Evolutionary conservation across 805 yeast genomes (phyloP), one percentile per base, ranked within the genome.

Genomic region (Wickerhamomyces strasburgensis): DNA sequence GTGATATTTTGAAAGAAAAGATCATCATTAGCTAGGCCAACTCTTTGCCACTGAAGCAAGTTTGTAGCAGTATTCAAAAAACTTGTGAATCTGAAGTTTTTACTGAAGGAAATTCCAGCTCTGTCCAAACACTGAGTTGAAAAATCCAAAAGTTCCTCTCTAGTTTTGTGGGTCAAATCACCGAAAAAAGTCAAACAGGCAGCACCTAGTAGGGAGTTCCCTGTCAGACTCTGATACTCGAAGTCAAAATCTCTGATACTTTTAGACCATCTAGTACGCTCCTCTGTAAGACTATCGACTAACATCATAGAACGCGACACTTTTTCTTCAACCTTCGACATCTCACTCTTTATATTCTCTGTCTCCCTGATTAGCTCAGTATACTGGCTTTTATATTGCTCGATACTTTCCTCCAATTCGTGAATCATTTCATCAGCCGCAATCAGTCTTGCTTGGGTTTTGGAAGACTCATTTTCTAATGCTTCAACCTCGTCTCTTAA

Each of bases 381-480:
- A 54, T 90, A 90, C 7, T 69, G 71, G 6, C 63, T 67, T 46
- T 87, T 86, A 42, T 80, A 85, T 1, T 50, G 49, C 29, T 77
- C 87, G 38, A 90, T 86, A 39, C 81, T 78, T 8, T 58, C 66
- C 45, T 83, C 80, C 17, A 87, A 62, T 49, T 89, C 97, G 0
- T 48, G 55, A 21, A 89, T 80, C 95, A 89, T 85, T 37, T 84
- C 82, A 29, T 78, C 78, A 25, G 88, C 80, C 0, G 95, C 96
- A 17, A 70, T 64, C 7, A 84, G 66, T 47, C 85, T 80, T 1
- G 84, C 81, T 46, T 69, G 70, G 0, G 89, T 81, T 42, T 75
- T 77, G 6, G 61, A 54, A 1, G 88, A 73, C 17, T 75, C 79
- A 1, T 53, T 53, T 52, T 88, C 90, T 7, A 90, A 65, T 5